Evolutionary conservation across 2,329 filamentous ascomycete species (phyloP), one percentile per base, ranked within the genome.

Genomic region (Exophiala calicioides): DNA sequence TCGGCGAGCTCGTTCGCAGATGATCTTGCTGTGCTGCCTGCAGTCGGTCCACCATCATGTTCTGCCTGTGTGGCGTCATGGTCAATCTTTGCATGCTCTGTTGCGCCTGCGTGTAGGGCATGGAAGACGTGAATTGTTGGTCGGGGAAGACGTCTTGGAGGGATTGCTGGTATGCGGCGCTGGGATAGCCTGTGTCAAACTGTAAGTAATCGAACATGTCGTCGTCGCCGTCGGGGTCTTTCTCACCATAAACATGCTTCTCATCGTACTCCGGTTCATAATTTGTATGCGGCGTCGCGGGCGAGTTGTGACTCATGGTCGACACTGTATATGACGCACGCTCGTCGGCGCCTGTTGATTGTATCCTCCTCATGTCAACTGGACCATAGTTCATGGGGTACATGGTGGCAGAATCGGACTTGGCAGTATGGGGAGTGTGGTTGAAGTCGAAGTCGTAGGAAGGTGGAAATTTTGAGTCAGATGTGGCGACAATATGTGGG

Each of bases 11-110:
- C 3, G 77, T 81, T 46, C 79, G 74, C 31, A 88, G 62, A 56
- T 87, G 85, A 52, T 85, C 82, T 45, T 79, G 85, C 64, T 90
- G 89, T 48, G 89, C 88, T 23, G 86, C 86, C 59, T 90, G 84
- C 7, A 96, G 70, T 45, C 86, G 79, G 64, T 91, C 85, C 37
- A 79, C 82, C 54, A 95, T 87, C 23, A 90, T 68, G 54, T 74
- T 78, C 50, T 74, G 74, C 59, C 76, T 74, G 3, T 83, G 79
- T 37, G 78, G 68, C 34, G 74, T 66, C 16, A 65, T 40, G 29
- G 61, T 59, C 52, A 66, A 60, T 33, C 61, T 59, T 30, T 42
- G 58, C 21, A 73, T 65, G 50, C 62, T 45, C 47, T 68, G 64
- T 20, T 62, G 64, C 41, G 64, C 32, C n/a, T 49, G 60, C 10